Evolutionary conservation across 1,284 basidiomycete genomes (phyloP), one percentile per base, ranked within the genome.

Genomic region (Puccinia horiana): DNA sequence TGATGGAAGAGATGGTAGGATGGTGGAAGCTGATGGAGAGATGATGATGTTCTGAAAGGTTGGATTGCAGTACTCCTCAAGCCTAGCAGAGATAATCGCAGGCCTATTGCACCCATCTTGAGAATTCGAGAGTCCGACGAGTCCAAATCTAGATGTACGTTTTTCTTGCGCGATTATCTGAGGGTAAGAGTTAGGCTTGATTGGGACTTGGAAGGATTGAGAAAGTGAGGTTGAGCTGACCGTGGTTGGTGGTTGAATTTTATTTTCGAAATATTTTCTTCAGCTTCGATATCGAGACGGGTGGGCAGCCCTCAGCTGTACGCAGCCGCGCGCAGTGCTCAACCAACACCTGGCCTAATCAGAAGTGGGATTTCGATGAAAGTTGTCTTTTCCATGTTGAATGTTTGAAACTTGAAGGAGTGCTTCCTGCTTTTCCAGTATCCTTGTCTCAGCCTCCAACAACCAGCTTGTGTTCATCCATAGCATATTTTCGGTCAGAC

Each of bases 31-130:
- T 65, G 63, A 49, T 44, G 26, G 42, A 72, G 40, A 47, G 42
- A 32, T 18, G 44, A 29, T 40, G 44, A 49, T 40, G 37, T 35
- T 20, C 37, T 65, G 63, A 72, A 47, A 49, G 47, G 47, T 72
- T 47, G 42, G 3, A 72, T 47, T 49, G 26, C 29, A 35, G 42
- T 23, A 47, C 29, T 49, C 69, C 47, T 72, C 14, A 35, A 26
- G 40, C 44, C 44, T 16, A 72, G 32, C 69, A 47, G 69, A 14
- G 44, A 47, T 72, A 49, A 40, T 72, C 69, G 47, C n/a, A 72
- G 42, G 26, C 23, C 69, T 44, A 72, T 32, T 47, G 69, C 29
- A 32, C 63, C 37, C 63, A 65, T 65, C 6, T 40, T 37, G 37
- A 65, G 18, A 42, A n/a, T 40, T 40, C 63, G 37, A n/a, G 11